A percentile compares a stretch with the other conserved stretches of the same genome.
Evolutionary conservation across 2,329 filamentous ascomycete species (phyloP).

Genomic region (Penicillium decumbens): DNA sequence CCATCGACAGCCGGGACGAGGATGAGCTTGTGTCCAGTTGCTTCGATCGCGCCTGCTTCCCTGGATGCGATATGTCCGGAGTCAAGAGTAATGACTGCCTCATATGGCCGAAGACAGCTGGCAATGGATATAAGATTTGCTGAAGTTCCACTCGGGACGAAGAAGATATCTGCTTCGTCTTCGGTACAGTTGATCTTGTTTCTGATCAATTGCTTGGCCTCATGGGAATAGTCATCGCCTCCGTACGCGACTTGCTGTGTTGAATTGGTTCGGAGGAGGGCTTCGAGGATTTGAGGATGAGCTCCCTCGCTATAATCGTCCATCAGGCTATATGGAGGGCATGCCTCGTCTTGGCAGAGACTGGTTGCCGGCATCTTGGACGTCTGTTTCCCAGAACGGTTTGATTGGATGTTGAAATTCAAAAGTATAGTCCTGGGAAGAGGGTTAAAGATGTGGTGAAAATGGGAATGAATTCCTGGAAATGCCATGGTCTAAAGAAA

Average conservation of each 20-base stretch:
- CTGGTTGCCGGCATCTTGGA: constrained; percentile 22
- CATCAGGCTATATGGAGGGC: constrained; percentile 44
- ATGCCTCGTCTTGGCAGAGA: constrained; percentile 24
- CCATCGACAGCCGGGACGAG: constrained; percentile 45
- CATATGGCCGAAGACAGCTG: constrained; percentile 49
- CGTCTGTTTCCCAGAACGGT: background rate
- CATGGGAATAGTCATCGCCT: constrained; percentile 43
- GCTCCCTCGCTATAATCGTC: constrained; percentile 53
- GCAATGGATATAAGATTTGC: constrained; percentile 52
- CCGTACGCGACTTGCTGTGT: constrained; percentile 49
- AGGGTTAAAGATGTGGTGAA: background rate
- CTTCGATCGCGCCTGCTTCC: constrained; percentile 51
- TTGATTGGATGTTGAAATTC: background rate
- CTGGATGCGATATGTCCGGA: constrained; percentile 49
- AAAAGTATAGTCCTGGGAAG: background rate
- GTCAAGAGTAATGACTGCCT: constrained; percentile 50
- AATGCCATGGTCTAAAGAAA: constrained; percentile 15
- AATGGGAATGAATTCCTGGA: constrained; percentile 2
- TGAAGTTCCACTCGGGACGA: constrained; percentile 51
- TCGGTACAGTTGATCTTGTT: constrained; percentile 20
- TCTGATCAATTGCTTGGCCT: constrained; percentile 44
- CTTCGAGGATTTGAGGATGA: constrained; percentile 48
- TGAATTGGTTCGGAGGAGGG: constrained; percentile 44
- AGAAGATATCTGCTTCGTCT: constrained; percentile 47
- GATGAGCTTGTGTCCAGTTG: constrained; percentile 52